Evolutionary conservation across 495 filamentous ascomycete species (phyloP), one percentile per base, ranked within the genome.

Genomic region (Xeromyces bisporus): DNA sequence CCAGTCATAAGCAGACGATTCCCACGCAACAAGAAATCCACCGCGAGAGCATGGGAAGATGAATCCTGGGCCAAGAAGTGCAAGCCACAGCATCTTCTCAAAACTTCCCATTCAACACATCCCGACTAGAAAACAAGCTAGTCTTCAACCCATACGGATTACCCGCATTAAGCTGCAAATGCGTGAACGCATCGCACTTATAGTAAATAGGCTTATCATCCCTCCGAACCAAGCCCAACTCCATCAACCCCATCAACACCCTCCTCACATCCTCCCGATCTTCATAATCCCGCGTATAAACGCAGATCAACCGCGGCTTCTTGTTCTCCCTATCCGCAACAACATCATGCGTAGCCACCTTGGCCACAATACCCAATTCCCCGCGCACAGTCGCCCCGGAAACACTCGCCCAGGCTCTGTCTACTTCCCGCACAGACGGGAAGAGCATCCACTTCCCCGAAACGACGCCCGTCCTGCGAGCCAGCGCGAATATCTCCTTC

Each of bases 371-470:
- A 0, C 81, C 80, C 3, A 91, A 59, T 29, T 75, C 64, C 24
- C 75, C 72, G 11, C 65, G 53, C 10, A 64, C 61, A 13, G 77
- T 75, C 0, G 69, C 80, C 10, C 52, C 58, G 3, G 69, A 77
- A 2, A 93, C 52, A 11, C 51, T 53, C 2, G 41, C 52, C 83
- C 83, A 92, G 8, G 61, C 37, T 3, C 53, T 46, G 44, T 83
- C 68, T 7, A 84, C 66, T n/a, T 65, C 41, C 2, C 58, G 50
- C 4, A 48, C 35, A 2, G 51, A 40, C 1, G 70, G 67, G 42
- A 84, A 85, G n/a, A 92, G 41, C 78, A 93, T 80, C 84, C 84
- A 91, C 50, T 82, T 85, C 24, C 79, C 78, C n/a, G 53, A 50
- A n/a, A 59, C 63, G 11, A 69, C 62, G n/a, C 55, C 56, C 4